Base-by-base conservation (phyloP, 805 yeast genomes). In the Starmerella asiatica region DNA sequence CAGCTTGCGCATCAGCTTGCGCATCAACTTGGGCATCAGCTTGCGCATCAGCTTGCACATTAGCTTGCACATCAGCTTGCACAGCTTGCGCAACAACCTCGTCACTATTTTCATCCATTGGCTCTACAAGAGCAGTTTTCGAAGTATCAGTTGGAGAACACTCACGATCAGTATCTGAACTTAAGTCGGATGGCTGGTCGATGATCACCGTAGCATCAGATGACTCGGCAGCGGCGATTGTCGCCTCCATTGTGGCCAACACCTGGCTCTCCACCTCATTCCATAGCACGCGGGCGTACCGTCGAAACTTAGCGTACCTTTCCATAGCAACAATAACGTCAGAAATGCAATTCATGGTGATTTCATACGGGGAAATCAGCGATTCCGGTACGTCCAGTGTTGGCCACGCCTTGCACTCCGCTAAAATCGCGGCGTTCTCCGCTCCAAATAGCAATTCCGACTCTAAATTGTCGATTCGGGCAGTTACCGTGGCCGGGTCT, bases 181-280 rank as follows among this genome's bases (percentile, higher is more conserved):
- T 34, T 6, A 42, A 28, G 3, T 21, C 34, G 8, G 32, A 19
- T 2, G 26, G 42, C 24, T 29, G 46, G 20, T 46, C 47, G 11
- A 43, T 40, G 12, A 42, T 32, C 16, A 45, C 49, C 1, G 40
- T 28, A 11, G 43, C 49, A 7, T 38, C 46, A 8, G 45, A 42
- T 7, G 47, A 39, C 29, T 46, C 50, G 6, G 52, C 52, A 1
- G 50, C 50, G 1, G 44, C 48, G 19, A 48, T 43, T 3, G 52
- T 44, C 5, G 49, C 36, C 14, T 48, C 52, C 20, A 48, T 47
- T 6, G 52, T 47, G 19, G 37, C 27, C 14, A 41, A 31, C 11
- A 48, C 52, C 32, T 47, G 49, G 19, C 23, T 18, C 37, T 48
- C 52, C 15, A 48, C 49, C 36, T 48, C 52, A 20, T 23, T 23